These are phyloP conservation scores for Mollisia scopiformis DNA, from an alignment of 2,329 filamentous ascomycete species.

Conservation along the genomic window DNA sequence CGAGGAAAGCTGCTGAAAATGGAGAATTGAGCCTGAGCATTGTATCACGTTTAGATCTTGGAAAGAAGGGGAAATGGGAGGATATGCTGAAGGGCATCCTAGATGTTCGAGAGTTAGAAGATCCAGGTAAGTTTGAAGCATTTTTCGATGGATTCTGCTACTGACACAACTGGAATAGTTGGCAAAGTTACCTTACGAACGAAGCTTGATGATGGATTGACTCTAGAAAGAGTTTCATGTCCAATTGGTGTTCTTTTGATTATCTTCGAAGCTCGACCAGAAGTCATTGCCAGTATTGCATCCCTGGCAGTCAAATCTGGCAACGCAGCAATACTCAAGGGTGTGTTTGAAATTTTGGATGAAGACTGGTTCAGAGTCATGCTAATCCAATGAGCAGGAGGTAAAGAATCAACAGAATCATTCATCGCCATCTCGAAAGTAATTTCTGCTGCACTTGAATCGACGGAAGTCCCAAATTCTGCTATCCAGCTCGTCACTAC, in stretches of 20 bases:
- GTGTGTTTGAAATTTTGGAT: constrained; percentile 38
- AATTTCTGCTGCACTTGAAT: constrained; percentile 76
- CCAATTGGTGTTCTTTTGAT: constrained; percentile 97
- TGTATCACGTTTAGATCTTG: constrained; percentile 85
- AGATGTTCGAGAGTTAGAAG: constrained; percentile 80
- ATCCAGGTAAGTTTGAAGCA: constrained; percentile 66
- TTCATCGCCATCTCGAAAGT: constrained; percentile 87
- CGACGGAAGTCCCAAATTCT: constrained; percentile 77
- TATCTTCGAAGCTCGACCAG: constrained; percentile 96
- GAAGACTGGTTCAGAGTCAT: not conserved
- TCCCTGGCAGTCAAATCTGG: constrained; percentile 95
- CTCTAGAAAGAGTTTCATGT: constrained; percentile 85
- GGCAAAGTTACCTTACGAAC: constrained; percentile 84
- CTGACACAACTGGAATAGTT: constrained; percentile 52
- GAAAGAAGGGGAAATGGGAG: constrained; percentile 88
- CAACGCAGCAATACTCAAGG: constrained; percentile 96
- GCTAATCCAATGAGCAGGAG: constrained; percentile 53
- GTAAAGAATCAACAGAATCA: constrained; percentile 94
- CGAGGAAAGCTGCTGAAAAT: constrained; percentile 71
- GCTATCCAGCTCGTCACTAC: constrained; percentile 95
- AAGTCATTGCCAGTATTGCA: constrained; percentile 98
- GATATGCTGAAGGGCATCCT: constrained; percentile 97
- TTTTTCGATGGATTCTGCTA: constrained; percentile 5
- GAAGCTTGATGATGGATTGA: constrained; percentile 81
- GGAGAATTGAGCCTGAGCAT: constrained; percentile 81